Evolutionary conservation across 805 yeast genomes (phyloP).

Genomic region (Lachancea cidri): DNA sequence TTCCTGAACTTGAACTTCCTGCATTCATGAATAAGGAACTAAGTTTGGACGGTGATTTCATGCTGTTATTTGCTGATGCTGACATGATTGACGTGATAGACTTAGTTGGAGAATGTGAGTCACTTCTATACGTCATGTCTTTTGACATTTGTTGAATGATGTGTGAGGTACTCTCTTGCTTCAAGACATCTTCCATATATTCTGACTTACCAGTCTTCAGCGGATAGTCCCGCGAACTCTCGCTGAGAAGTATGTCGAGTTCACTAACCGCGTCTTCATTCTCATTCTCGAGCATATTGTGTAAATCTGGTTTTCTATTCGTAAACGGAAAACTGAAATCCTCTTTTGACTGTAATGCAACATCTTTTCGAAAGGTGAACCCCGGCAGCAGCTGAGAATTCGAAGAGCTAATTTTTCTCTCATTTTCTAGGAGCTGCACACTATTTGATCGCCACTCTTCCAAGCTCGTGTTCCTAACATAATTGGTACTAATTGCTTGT

Average conservation of each 20-base stretch:
- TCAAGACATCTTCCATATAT: conserved; percentile 22
- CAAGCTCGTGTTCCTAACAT: conserved; percentile 2
- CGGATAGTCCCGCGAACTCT: conserved; percentile 12
- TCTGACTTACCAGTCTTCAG: conserved; percentile 10
- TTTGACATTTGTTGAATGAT: conserved; percentile 12
- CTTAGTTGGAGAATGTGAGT: conserved; percentile 32
- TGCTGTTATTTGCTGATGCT: conserved; percentile 4
- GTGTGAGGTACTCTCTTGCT: conserved; percentile 19
- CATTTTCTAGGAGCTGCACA: conserved; percentile 1
- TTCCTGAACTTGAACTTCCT: conserved; percentile 1
- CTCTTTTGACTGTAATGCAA: conserved; percentile 6
- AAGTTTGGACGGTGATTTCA: conserved; percentile 1
- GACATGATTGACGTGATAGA: conserved; percentile 27
- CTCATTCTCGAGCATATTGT: conserved; percentile 4
- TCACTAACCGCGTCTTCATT: conserved; percentile 25
- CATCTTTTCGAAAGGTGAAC: not conserved
- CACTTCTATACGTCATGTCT: conserved; percentile 14
- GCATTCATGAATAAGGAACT: conserved; percentile 6
- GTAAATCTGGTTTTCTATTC: conserved; percentile 1
- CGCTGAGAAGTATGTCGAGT: conserved; percentile 24
- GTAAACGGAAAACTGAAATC: conserved; percentile 20
- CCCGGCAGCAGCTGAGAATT: conserved; percentile 3
- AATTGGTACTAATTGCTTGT: not conserved
- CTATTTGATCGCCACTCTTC: conserved; percentile 6
- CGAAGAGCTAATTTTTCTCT: not conserved